Base-by-base conservation (phyloP, 768 basidiomycete genomes). In the Symmetrospora coprosmae region DNA sequence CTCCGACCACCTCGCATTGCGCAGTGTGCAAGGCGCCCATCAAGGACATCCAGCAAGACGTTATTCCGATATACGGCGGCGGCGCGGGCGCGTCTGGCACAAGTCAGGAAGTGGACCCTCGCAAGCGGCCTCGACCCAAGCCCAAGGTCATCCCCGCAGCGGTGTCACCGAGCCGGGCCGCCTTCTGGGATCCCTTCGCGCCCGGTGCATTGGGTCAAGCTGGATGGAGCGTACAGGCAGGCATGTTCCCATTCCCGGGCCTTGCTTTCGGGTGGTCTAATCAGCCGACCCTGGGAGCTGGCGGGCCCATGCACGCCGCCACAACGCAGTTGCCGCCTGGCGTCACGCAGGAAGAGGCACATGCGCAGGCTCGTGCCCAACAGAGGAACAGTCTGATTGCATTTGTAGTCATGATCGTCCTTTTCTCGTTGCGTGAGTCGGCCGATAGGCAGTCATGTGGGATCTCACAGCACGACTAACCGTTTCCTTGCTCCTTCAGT, bases 361-460 rank as follows among this genome's bases (percentile, higher is more conserved):
- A 58, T 23, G 55, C 43, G 31, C 38, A 39, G 33, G 55, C 55
- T 4, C 7, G 55, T 11, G 19, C 28, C n/a, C 55, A 58, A 33
- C 55, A 58, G 30, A 43, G 55, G 28, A 58, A 58, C 43, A 43
- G 41, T 25, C 55, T 58, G 7, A 58, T 58, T 38, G 55, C 55
- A n/a, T 58, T 58, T 31, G 55, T 46, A 21, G 55, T 58, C 21
- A 58, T 58, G 55, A 58, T 58, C 21, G 27, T 58, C 21, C 55
- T 58, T 13, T 58, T 58, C 37, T 34, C 55, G 16, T 27, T 58
- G 33, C 55, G 55, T 58, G 40, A 58, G 55, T 46, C 4, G 38
- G 14, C 25, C 16, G 19, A 6, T 9, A 49, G 14, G 28, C 19
- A 7, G n/a, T 49, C 9, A 23, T 46, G 9, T 11, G 7, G 17